Conservation (phyloP, 495 filamentous ascomycete genomes). For the Daldinia decipiens region DNA sequence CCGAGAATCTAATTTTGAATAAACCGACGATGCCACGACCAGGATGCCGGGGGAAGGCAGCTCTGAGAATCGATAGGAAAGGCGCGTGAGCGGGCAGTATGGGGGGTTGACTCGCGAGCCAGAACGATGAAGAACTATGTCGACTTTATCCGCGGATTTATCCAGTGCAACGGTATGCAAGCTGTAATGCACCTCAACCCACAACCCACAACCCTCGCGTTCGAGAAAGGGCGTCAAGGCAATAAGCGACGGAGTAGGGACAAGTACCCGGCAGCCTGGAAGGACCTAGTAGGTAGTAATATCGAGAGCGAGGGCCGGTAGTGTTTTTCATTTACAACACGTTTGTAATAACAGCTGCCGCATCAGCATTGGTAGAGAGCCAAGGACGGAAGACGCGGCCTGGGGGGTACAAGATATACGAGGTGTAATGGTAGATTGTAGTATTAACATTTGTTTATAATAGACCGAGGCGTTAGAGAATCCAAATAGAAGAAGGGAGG, state of each 20-base stretch:
- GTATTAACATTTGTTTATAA: conserved; percentile 9
- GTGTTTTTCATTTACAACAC: conserved; percentile 34
- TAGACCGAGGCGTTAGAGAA: neutral
- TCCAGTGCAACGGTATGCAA: conserved; percentile 41
- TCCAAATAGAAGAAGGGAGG: neutral
- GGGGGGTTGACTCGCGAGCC: conserved; percentile 32
- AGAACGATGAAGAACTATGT: conserved; percentile 32
- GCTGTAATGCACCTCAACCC: conserved; percentile 37
- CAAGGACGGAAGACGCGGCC: conserved; percentile 11
- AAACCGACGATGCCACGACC: conserved; percentile 26
- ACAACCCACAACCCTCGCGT: conserved; percentile 25
- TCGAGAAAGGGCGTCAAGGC: conserved; percentile 21
- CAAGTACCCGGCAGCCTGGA: conserved; percentile 39
- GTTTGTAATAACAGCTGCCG: conserved; percentile 23
- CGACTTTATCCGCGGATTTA: conserved; percentile 43
- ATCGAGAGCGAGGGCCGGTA: conserved; percentile 25
- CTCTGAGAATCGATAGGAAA: conserved; percentile 15
- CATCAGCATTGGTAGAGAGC: conserved; percentile 16
- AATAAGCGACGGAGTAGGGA: conserved; percentile 18
- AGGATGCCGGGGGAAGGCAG: conserved; percentile 5
- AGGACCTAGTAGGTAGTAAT: conserved; percentile 39
- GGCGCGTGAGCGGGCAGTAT: conserved; percentile 33
- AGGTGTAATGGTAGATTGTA: neutral
- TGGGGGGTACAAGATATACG: conserved; percentile 8
- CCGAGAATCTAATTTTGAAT: conserved; percentile 36